Percentiles rank a stretch among this genome's conserved stretches.
These are phyloP conservation scores for Diaporthe citrichinensis DNA, from an alignment of 2,329 filamentous ascomycete species.

Conservation along the genomic window DNA sequence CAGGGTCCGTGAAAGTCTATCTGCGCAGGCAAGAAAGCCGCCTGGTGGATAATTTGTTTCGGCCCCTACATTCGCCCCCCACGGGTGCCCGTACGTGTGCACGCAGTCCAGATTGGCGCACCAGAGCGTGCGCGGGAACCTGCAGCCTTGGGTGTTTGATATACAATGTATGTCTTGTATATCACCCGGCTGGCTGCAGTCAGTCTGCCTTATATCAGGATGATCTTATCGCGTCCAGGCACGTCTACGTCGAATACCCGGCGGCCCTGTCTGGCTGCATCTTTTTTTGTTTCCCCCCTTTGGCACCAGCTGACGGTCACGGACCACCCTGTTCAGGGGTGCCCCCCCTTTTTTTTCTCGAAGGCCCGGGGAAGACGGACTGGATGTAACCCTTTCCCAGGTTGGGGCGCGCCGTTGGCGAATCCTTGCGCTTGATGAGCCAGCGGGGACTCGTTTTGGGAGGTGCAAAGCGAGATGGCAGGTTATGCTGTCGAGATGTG, in stretches of 20 bases:
- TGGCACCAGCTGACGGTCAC: neutral
- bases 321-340: slow-evolving; percentile 28
- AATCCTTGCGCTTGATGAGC: slow-evolving; percentile 9
- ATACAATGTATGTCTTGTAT: neutral
- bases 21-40: slow-evolving; percentile 22
- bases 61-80: neutral
- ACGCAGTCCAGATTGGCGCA: neutral
- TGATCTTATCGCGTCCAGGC: slow-evolving; percentile 25
- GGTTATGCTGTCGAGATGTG: slow-evolving; percentile 13
- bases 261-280: neutral
- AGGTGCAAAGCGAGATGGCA: slow-evolving; percentile 11
- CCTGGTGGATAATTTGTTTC: slow-evolving; percentile 13
- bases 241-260: neutral
- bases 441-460: slow-evolving; percentile 2
- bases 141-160: slow-evolving; percentile 14
- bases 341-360: slow-evolving; percentile 20
- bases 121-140: neutral
- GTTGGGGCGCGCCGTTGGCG: neutral
- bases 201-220: neutral
- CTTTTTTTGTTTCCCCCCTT: neutral
- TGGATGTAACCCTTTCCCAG: slow-evolving; percentile 24
- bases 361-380: slow-evolving; percentile 32
- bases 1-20: slow-evolving; percentile 14
- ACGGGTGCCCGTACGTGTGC: neutral
- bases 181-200: neutral